Evolutionary conservation across 331 rosid genomes (phyloP), one percentile per base, ranked within the genome.

Genomic region (Acacia concinna): DNA sequence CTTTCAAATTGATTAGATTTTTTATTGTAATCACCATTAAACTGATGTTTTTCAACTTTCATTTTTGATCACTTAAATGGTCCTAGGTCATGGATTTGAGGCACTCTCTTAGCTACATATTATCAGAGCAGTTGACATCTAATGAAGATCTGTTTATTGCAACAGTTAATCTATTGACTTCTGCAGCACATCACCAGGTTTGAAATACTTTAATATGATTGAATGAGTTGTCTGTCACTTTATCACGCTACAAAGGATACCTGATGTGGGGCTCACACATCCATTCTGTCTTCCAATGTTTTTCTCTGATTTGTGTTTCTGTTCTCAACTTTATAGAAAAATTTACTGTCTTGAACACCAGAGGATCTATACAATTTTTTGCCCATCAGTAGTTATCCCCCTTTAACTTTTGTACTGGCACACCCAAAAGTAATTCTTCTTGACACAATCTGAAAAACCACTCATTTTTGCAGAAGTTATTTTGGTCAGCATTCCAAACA

Each of bases 121-220:
- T 93, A 75, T 89, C 52, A 54, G 91, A 93, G 89, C 89, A 87
- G 71, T 82, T 91, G 8, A 82, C 25, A 41, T 80, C 82, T 64
- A 86, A 93, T 85, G 96, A 95, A 89, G 93, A 91, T 79, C 94
- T 95, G 71, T 89, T 95, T 82, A 88, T 88, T 80, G 93, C 99
- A 64, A 78, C 82, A n/a, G 84, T 95, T 57, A 90, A 90, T 81
- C 74, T 95, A 76, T 87, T 93, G 54, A 87, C 92, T 51, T 89
- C 97, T 79, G 96, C 97, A 37, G 97, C 97, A 21, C 83, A 78
- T 78, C 81, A 85, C 87, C 98, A 95, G 98, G 99, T 95, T 74
- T 77, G 88, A 35, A 52, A 75, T 73, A 68, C 21, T 14, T 21
- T 71, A 68, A 38, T 68, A 40, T 77, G 35, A 52, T 23, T 68